Base-by-base conservation (phyloP, 139 green algal species). In the Chlamydomonas urium region DNA sequence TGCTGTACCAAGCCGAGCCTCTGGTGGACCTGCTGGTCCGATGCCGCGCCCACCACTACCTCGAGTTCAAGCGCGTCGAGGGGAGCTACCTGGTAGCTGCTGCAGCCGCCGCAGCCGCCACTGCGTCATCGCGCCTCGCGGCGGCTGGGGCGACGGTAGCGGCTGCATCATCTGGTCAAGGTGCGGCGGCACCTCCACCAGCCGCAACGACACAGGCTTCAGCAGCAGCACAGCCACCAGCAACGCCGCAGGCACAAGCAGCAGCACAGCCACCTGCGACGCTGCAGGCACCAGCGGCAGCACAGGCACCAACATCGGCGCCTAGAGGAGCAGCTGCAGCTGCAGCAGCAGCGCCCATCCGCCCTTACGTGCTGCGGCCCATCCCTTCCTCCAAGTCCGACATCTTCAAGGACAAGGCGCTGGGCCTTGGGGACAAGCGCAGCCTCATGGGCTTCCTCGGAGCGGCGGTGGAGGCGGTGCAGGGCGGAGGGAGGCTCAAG, bases 51-150 rank as follows among this genome's bases (percentile, higher is more conserved):
- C 88, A 94, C 67, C 78, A 94, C 66, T 97, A 97, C 75, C 68
- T 95, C 21, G 93, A 97, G 69, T 94, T 94, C 80, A 94, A 93
- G 74, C 79, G 88, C 24, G 56, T 93, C 33, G 80, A 93, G 47
- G 81, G 78, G 47, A 88, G 83, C 79, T 89, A 71, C n/a, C n/a
- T n/a, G n/a, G n/a, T n/a, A n/a, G 2, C 72, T 4, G 2, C 36
- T 21, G 2, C 47, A n/a, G n/a, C n/a, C n/a, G n/a, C n/a, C n/a
- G n/a, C n/a, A n/a, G n/a, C n/a, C n/a, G n/a, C n/a, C n/a, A n/a
- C n/a, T n/a, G n/a, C n/a, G n/a, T n/a, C n/a, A n/a, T n/a, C n/a
- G n/a, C n/a, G n/a, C n/a, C n/a, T n/a, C n/a, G n/a, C n/a, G n/a
- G n/a, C n/a, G n/a, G n/a, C n/a, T n/a, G 42, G 42, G 42, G 42